phyloP scores from a whole-genome alignment of 202 grass and related monocot genomes.

The Setaria italica region DNA sequence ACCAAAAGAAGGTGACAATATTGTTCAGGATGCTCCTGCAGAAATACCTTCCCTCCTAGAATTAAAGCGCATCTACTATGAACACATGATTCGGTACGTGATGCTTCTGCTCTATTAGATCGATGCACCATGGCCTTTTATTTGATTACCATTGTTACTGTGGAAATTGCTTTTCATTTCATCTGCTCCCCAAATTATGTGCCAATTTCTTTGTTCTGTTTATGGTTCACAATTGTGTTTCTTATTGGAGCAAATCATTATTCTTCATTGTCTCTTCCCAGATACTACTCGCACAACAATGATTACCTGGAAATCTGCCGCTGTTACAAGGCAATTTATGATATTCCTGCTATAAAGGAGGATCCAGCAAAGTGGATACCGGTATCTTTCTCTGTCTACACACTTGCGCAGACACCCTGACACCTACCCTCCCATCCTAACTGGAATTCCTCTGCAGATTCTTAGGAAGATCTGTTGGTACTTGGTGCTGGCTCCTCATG shows the following conservation, averaged over 20 bases:
- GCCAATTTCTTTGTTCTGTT: neutral
- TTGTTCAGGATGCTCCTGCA: constrained; percentile 85
- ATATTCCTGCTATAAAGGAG: constrained; percentile 89
- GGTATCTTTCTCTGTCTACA: constrained; percentile 45
- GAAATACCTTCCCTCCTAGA: constrained; percentile 78
- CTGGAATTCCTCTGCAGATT: constrained; percentile 59
- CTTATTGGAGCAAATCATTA: neutral
- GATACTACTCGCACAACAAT: constrained; percentile 87
- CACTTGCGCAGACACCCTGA: neutral
- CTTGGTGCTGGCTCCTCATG: constrained; percentile 79
- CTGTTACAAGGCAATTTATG: constrained; percentile 93
- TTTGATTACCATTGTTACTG: neutral
- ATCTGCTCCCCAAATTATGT: neutral
- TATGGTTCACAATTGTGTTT: neutral
- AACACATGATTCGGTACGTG: constrained; percentile 88
- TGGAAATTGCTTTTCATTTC: neutral
- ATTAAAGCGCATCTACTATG: constrained; percentile 92
- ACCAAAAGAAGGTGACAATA: constrained; percentile 82
- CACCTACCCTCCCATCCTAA: neutral
- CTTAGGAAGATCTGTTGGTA: constrained; percentile 98
- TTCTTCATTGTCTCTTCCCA: constrained; percentile 41
- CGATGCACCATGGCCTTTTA: neutral
- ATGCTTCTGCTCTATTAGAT: constrained; percentile 25
- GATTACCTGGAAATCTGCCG: constrained; percentile 95
- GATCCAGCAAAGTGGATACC: constrained; percentile 83